Evolutionary conservation across 1,284 basidiomycete species (phyloP).

Genomic region (Leccinum cinnamomeum): DNA sequence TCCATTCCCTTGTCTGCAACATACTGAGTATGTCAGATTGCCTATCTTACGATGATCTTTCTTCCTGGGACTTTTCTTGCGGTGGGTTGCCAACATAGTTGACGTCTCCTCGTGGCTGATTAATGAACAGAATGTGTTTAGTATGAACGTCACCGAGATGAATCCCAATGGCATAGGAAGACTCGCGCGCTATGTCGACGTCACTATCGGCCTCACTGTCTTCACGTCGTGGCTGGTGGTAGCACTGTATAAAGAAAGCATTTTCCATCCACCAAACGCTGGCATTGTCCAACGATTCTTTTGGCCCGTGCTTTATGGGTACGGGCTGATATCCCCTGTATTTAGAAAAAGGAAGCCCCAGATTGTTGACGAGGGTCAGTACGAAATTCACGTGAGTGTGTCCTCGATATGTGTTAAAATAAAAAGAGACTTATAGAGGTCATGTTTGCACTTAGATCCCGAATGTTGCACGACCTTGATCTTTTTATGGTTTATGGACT

Average conservation of each 20-base stretch:
- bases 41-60: constrained; percentile 36
- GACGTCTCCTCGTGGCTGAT: constrained; percentile 2
- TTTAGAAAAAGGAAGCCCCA: neutral
- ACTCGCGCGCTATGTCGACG: constrained; percentile 42
- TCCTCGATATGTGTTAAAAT: neutral
- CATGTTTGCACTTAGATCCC: neutral
- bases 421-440: constrained; percentile 1
- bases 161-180: constrained; percentile 31
- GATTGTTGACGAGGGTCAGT: neutral
- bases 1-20: neutral
- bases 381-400: neutral
- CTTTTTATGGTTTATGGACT: neutral
- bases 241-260: constrained; percentile 30
- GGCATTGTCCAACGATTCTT: constrained; percentile 5
- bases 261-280: constrained; percentile 18
- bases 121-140: constrained; percentile 32
- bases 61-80: constrained; percentile 32
- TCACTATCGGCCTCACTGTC: constrained; percentile 46
- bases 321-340: neutral
- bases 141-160: constrained; percentile 44
- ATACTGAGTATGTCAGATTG: constrained; percentile 24
- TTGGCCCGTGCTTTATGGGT: constrained; percentile 22
- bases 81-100: constrained; percentile 35
- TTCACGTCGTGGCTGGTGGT: constrained; percentile 50
- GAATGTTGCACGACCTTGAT: neutral